Conservation (phyloP, 1,284 basidiomycete genomes). For the Acaromyces ingoldii region DNA sequence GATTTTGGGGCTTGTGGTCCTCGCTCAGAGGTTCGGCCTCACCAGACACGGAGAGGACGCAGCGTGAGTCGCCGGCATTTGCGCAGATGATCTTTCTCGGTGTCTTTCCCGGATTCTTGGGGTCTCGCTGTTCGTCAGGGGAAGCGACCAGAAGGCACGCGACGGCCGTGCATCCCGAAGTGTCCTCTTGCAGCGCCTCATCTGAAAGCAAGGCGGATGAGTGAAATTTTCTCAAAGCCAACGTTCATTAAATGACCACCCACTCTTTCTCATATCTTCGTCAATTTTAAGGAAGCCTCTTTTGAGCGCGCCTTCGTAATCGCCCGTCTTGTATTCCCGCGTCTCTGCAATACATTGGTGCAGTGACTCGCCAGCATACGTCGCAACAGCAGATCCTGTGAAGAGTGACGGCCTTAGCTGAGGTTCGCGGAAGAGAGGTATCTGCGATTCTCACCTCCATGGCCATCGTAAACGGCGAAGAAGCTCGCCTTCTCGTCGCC, state of each 20-base stretch:
- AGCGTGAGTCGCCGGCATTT: conserved; percentile 94
- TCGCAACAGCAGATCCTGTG: conserved; percentile 77
- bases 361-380: conserved; percentile 82
- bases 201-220: conserved; percentile 61
- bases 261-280: conserved; percentile 82
- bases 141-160: conserved; percentile 58
- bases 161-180: conserved; percentile 95
- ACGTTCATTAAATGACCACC: background rate
- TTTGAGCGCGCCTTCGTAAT: conserved; percentile 77
- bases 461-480: conserved; percentile 97
- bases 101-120: conserved; percentile 10
- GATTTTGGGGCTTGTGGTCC: conserved; percentile 93
- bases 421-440: background rate
- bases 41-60: conserved; percentile 81
- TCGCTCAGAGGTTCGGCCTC: conserved; percentile 80
- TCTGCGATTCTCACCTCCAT: conserved; percentile 69
- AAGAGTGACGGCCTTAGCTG: background rate
- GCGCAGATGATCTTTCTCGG: conserved; percentile 56
- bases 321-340: conserved; percentile 65
- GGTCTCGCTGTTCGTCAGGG: conserved; percentile 6
- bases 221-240: too few species aligned
- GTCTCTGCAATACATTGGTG: conserved; percentile 73
- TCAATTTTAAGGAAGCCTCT: conserved; percentile 88
- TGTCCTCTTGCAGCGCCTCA: conserved; percentile 78
- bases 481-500: conserved; percentile 57